These are phyloP conservation scores for Mucor ambiguus DNA, from an alignment of 371 early-diverging fungal genomes.

Conservation along the genomic window DNA sequence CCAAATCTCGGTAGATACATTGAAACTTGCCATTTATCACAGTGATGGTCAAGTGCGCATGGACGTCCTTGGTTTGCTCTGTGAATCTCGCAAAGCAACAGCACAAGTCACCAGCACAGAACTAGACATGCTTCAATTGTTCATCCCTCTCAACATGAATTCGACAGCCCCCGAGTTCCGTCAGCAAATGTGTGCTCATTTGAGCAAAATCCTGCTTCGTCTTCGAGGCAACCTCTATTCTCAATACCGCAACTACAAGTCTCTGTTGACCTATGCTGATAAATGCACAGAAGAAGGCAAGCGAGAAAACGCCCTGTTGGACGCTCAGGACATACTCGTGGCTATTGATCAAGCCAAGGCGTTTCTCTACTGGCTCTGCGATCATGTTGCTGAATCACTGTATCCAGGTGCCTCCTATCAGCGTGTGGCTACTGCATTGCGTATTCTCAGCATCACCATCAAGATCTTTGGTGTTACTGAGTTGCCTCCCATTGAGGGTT, in stretches of 20 bases:
- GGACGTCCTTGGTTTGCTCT: slow-evolving; percentile 80
- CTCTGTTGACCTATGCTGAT: slow-evolving; percentile 29
- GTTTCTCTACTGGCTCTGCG: slow-evolving; percentile 48
- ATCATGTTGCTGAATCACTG: slow-evolving; percentile 40
- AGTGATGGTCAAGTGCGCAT: slow-evolving; percentile 75
- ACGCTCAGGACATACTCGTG: slow-evolving; percentile 20
- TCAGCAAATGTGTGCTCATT: slow-evolving; percentile 67
- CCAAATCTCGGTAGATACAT: slow-evolving; percentile 37
- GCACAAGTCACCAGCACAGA: slow-evolving; percentile 63
- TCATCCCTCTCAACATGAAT: slow-evolving; percentile 70
- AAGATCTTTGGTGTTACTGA: slow-evolving; percentile 59
- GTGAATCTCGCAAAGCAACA: slow-evolving; percentile 73
- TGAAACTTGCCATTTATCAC: slow-evolving; percentile 70
- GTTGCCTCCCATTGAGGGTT: slow-evolving; percentile 52
- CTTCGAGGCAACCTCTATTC: slow-evolving; percentile 57
- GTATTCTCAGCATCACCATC: slow-evolving; percentile 48
- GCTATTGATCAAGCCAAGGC: slow-evolving; percentile 30
- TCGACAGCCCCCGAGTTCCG: slow-evolving; percentile 79
- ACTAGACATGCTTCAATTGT: slow-evolving; percentile 55
- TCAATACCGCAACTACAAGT: slow-evolving; percentile 38
- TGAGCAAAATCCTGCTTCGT: slow-evolving; percentile 59
- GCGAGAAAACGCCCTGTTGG: slow-evolving; percentile 17
- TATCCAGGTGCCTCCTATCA: slow-evolving; percentile 70
- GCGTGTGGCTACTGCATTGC: slow-evolving; percentile 59
- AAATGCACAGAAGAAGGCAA: slow-evolving; percentile 15